Conservation (phyloP, 352 stramenopile species). For the Globisporangium okanoganense region DNA sequence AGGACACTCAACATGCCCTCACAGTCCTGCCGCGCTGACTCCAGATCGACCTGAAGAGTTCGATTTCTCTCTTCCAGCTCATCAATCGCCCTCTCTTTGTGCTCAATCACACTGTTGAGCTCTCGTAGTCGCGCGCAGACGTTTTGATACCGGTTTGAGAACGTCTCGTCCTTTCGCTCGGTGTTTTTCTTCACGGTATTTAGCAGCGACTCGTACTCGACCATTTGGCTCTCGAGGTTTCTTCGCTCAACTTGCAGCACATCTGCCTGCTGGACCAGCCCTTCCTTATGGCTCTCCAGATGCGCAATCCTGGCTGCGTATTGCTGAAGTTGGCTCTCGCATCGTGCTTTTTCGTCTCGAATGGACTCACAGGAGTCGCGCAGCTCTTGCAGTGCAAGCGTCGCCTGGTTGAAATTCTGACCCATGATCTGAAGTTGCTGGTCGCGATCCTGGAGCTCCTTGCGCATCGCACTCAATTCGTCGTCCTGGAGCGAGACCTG, state of each 20-base stretch:
- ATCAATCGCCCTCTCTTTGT: conserved; percentile 50
- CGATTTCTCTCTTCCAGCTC: conserved; percentile 44
- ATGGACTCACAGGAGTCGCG: conserved; percentile 50
- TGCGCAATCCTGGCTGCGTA: conserved; percentile 64
- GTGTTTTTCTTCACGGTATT: conserved; percentile 55
- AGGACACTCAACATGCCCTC: conserved; percentile 84
- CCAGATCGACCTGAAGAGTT: conserved; percentile 43
- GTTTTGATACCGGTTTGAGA: conserved; percentile 63
- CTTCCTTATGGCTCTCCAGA: conserved; percentile 55
- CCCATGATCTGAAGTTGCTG: conserved; percentile 67
- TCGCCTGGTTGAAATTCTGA: conserved; percentile 76
- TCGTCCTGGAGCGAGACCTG: conserved; percentile 76
- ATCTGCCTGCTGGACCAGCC: conserved; percentile 32
- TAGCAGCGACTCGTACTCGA: conserved; percentile 57
- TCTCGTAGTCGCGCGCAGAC: conserved; percentile 65
- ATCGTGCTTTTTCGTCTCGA: conserved; percentile 57
- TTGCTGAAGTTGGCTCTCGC: conserved; percentile 65
- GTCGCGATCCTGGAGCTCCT: conserved; percentile 60
- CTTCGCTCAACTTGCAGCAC: conserved; percentile 25
- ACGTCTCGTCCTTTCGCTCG: conserved; percentile 59
- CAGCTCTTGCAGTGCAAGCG: conserved; percentile 59
- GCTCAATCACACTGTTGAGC: conserved; percentile 49
- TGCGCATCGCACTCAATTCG: conserved; percentile 58
- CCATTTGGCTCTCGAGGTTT: conserved; percentile 42
- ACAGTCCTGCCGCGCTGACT: conserved; percentile 67